Conservation (phyloP, 2,329 filamentous ascomycete species). For the Botrytis tulipae region DNA sequence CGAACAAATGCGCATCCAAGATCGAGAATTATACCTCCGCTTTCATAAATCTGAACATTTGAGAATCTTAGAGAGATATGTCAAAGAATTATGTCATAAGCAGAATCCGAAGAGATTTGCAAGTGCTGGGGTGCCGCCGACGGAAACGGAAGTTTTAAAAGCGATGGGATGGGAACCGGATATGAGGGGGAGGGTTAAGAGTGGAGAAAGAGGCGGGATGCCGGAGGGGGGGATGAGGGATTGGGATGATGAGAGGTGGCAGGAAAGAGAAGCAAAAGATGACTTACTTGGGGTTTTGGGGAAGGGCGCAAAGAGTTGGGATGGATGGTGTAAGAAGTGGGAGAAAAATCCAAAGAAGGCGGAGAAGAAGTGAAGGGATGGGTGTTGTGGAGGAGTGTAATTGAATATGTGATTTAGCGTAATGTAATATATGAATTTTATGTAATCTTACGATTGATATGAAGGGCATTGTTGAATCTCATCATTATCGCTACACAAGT, state of each 20-base stretch:
- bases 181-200: constrained; percentile 17
- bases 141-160: constrained; percentile 21
- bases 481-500: no score
- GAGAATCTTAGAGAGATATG: neutral
- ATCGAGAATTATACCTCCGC: neutral
- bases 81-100: constrained; percentile 8
- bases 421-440: neutral
- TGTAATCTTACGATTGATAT: no score
- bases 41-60: neutral
- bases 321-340: constrained; percentile 17
- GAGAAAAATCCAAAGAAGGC: constrained; percentile 24
- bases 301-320: constrained; percentile 22
- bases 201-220: constrained; percentile 5
- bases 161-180: constrained; percentile 23
- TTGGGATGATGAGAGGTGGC: constrained; percentile 24
- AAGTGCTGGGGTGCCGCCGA: constrained; percentile 22
- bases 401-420: neutral
- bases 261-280: constrained; percentile 17
- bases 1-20: neutral
- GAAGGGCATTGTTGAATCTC: no score
- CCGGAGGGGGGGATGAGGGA: constrained; percentile 13
- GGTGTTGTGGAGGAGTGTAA: neutral
- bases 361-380: neutral
- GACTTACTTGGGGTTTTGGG: constrained; percentile 21
- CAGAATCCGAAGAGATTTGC: constrained; percentile 20